A percentile compares a stretch with the other conserved stretches of the same genome.
phyloP scores from a whole-genome alignment of 495 filamentous ascomycete genomes.

The Parmelia sp. region DNA sequence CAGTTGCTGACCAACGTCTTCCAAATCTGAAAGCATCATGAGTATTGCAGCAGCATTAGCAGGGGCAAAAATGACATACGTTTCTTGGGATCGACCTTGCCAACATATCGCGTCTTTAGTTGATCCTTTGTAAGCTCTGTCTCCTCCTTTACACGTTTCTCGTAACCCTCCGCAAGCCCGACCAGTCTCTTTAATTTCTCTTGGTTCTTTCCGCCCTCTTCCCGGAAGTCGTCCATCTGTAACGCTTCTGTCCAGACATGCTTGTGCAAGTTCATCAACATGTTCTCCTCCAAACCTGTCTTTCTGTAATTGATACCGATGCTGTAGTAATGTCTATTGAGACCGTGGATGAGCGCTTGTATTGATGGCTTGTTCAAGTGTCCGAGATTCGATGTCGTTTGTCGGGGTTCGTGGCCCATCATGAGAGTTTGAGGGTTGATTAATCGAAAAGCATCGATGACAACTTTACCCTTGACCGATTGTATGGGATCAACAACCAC shows the following conservation, averaged over 20 bases:
- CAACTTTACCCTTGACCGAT: conserved; percentile 98
- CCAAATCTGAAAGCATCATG: conserved; percentile 54
- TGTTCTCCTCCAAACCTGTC: conserved; percentile 96
- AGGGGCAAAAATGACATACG: conserved; percentile 44
- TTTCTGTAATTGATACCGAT: conserved; percentile 98
- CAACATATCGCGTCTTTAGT: conserved; percentile 96
- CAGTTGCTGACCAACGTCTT: conserved; percentile 88
- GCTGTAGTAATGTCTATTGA: conserved; percentile 98
- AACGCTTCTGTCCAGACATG: conserved; percentile 97
- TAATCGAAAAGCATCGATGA: conserved; percentile 97
- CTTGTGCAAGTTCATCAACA: conserved; percentile 99
- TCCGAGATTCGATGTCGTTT: conserved; percentile 94
- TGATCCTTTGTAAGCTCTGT: conserved; percentile 94
- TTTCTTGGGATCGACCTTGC: conserved; percentile 98
- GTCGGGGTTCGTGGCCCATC: conserved; percentile 95
- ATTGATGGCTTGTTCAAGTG: conserved; percentile 99
- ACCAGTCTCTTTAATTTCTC: conserved; percentile 84
- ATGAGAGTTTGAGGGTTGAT: conserved; percentile 99
- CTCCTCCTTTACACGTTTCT: conserved; percentile 98
- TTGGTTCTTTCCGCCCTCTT: conserved; percentile 74
- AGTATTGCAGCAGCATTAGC: conserved; percentile 27
- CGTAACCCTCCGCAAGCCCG: conserved; percentile 85
- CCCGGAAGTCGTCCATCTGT: conserved; percentile 92
- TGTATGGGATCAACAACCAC: conserved; percentile 98
- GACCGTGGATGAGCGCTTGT: conserved; percentile 95